phyloP scores from a whole-genome alignment of 148 eudicot species.

The Fagopyrum tataricum region DNA sequence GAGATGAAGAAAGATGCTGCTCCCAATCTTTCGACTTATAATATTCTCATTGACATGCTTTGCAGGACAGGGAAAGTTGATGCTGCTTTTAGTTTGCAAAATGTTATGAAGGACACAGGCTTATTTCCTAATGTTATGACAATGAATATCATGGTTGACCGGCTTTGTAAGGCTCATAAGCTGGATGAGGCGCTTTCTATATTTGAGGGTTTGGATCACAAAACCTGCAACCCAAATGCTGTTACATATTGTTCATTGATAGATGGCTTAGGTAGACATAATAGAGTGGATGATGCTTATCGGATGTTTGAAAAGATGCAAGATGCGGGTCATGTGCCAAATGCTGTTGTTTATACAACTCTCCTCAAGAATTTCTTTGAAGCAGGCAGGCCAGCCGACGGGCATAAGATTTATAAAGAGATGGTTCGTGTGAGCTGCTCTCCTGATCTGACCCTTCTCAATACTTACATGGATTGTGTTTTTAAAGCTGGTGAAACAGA shows the following conservation, averaged over 20 bases:
- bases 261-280: constrained; percentile 77
- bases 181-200: constrained; percentile 73
- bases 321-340: constrained; percentile 55
- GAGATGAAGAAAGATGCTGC: constrained; percentile 80
- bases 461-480: constrained; percentile 91
- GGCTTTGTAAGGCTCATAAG: constrained; percentile 63
- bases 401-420: constrained; percentile 91
- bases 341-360: constrained; percentile 75
- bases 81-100: constrained; percentile 56
- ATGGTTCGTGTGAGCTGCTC: constrained; percentile 63
- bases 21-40: constrained; percentile 67
- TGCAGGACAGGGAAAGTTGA: constrained; percentile 59
- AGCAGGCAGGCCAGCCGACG: constrained; percentile 61
- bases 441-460: constrained; percentile 73
- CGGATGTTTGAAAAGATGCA: constrained; percentile 72
- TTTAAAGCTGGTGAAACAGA: constrained; percentile 85
- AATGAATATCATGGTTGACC: constrained; percentile 84
- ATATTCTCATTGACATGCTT: constrained; percentile 75
- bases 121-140: constrained; percentile 61
- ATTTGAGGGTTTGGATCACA: constrained; percentile 65
- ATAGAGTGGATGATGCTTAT: constrained; percentile 87
- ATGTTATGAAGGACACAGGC: constrained; percentile 67
- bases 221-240: constrained; percentile 66
- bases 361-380: constrained; percentile 74
- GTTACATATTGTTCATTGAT: constrained; percentile 74